A percentile compares a stretch with the other conserved stretches of the same genome.
Evolutionary conservation across 495 filamentous ascomycete genomes (phyloP).

Genomic region (Lophiostoma macrostomum): DNA sequence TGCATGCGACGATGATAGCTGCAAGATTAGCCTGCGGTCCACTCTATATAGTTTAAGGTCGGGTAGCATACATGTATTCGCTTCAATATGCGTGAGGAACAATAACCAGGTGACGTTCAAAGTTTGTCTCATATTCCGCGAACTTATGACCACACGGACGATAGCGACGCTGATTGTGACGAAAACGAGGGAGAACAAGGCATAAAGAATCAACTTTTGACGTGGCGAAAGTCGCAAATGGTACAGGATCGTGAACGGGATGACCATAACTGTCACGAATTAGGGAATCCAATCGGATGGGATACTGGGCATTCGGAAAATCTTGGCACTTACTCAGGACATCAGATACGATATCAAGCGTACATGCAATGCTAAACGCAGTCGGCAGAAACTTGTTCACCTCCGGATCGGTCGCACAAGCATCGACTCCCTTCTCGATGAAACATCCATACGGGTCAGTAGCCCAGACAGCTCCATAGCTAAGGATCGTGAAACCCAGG

Average conservation of each 20-base stretch:
- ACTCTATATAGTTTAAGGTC: background rate
- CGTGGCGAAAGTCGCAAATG: slow-evolving; percentile 28
- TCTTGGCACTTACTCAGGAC: slow-evolving; percentile 27
- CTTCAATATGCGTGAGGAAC: background rate
- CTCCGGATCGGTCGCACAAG: slow-evolving; percentile 25
- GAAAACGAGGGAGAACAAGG: slow-evolving; percentile 39
- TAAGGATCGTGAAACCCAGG: background rate
- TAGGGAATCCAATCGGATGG: background rate
- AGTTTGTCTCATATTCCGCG: too few species aligned
- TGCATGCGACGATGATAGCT: slow-evolving; percentile 9
- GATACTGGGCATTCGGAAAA: background rate
- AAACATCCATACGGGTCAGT: background rate
- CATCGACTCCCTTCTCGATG: background rate
- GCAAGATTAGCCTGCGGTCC: background rate
- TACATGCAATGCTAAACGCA: too few species aligned
- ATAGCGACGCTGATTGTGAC: slow-evolving; percentile 36
- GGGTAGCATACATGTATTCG: background rate
- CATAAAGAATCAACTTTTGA: slow-evolving; percentile 31
- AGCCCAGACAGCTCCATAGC: background rate
- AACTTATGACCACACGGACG: slow-evolving; percentile 10
- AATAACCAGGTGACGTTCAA: slow-evolving; percentile 9
- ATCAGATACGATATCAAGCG: slow-evolving; percentile 37
- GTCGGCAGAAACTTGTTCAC: too few species aligned
- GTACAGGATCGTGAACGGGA: slow-evolving; percentile 37
- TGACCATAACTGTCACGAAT: slow-evolving; percentile 7